Base-by-base conservation (phyloP, 2,329 filamentous ascomycete genomes). In the Anthostomella pinea region DNA sequence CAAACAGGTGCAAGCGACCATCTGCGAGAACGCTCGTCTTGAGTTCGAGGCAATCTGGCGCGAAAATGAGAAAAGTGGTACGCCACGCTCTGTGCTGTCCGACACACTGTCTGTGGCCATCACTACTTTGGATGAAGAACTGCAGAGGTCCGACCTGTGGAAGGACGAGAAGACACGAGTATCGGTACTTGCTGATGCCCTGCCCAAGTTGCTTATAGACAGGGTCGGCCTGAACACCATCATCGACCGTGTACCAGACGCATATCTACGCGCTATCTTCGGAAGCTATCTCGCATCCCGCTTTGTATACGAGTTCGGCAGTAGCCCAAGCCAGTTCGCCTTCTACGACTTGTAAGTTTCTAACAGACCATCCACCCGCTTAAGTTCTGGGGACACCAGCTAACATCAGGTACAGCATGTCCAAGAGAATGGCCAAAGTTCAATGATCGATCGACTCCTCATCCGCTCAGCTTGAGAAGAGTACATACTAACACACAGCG, bases 41-140 rank as follows among this genome's bases (percentile, higher is more conserved):
- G 93, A 98, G 65, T 98, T 98, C 52, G 93, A 98, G 68, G 93
- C 93, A 27, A 94, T 98, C 68, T 98, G 93, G 93, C 81, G 87
- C 49, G 93, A 98, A 66, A 81, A 95, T 59, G 81, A 93, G 65
- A 67, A 82, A 60, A 95, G 87, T 2, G 86, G 87, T 34, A 72
- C 82, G 36, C 69, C 87, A 15, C 81, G 90, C 45, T 94, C 88
- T 44, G 79, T 90, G n/a, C 75, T 98, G 38, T 95, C 88, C 30
- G 93, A 98, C 64, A 87, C 84, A 52, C 79, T 98, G 36, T 95
- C 87, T 38, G 70, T 87, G 32, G 91, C 93, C 21, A 98, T 98
- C 60, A 97, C 91, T n/a, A 85, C 86, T 53, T 77, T 98, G 15
- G 91, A 98, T 54, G 91, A 98, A 69, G 90, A 98, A 67, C 73